phyloP scores from a whole-genome alignment of 2,329 filamentous ascomycete genomes.

The Aspergillus fijiensis region DNA sequence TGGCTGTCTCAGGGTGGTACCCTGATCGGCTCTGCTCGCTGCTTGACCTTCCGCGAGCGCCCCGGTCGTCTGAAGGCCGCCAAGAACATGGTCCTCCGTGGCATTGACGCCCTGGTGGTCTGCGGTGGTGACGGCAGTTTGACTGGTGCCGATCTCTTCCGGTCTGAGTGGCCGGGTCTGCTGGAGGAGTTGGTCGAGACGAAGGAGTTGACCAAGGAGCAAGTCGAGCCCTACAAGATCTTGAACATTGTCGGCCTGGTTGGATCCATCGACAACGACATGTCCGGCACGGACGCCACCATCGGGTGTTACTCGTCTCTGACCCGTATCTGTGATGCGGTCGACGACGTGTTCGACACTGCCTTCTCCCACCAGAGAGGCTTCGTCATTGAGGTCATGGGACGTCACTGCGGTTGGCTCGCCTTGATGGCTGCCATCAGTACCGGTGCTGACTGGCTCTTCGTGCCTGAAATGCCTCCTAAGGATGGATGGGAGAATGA shows the following conservation, averaged over 20 bases:
- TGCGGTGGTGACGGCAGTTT: slow-evolving; percentile 96
- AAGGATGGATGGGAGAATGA: slow-evolving; percentile 83
- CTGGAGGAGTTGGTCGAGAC: slow-evolving; percentile 78
- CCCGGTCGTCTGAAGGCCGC: slow-evolving; percentile 79
- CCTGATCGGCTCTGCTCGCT: slow-evolving; percentile 90
- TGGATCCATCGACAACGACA: slow-evolving; percentile 97
- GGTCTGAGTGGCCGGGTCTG: slow-evolving; percentile 85
- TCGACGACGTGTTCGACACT: slow-evolving; percentile 90
- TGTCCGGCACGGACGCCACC: slow-evolving; percentile 94
- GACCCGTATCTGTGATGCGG: slow-evolving; percentile 87
- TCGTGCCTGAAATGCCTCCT: slow-evolving; percentile 92
- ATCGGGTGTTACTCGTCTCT: slow-evolving; percentile 96
- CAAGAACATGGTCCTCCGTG: slow-evolving; percentile 89
- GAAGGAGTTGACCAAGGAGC: slow-evolving; percentile 67
- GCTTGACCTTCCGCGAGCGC: slow-evolving; percentile 88
- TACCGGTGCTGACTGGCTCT: slow-evolving; percentile 93
- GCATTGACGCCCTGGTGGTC: slow-evolving; percentile 94
- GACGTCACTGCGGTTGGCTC: slow-evolving; percentile 94
- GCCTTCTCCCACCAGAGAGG: slow-evolving; percentile 95
- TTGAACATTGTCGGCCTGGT: slow-evolving; percentile 96
- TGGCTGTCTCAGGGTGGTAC: slow-evolving; percentile 94
- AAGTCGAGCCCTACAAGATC: slow-evolving; percentile 74
- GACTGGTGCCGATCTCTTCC: slow-evolving; percentile 92
- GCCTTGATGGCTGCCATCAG: slow-evolving; percentile 94
- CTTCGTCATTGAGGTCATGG: slow-evolving; percentile 99